Conservation (phyloP, 345 rosid species). For the Salix suchowensis region DNA sequence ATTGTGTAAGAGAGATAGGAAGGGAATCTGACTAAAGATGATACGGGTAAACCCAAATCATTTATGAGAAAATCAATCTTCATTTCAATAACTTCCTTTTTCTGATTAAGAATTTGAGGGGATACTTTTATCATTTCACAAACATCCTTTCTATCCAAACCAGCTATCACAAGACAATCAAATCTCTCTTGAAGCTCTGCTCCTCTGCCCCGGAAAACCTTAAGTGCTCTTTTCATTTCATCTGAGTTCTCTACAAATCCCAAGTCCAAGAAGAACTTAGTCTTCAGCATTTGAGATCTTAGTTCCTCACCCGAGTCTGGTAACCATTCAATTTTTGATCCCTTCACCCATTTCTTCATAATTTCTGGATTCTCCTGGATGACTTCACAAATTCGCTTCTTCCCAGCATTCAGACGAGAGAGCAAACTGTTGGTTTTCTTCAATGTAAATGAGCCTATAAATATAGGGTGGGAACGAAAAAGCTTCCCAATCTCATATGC, state of each 20-base stretch:
- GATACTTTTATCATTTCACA: conserved; percentile 44
- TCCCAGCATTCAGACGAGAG: conserved; percentile 46
- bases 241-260: conserved; percentile 46
- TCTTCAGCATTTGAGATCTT: conserved; percentile 41
- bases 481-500: conserved; percentile 43
- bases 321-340: conserved; percentile 35
- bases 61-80: conserved; percentile 43
- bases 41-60: conserved; percentile 51
- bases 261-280: conserved; percentile 47
- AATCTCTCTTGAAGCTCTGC: conserved; percentile 68
- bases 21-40: conserved; percentile 46
- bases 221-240: conserved; percentile 39
- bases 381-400: conserved; percentile 40
- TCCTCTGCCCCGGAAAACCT: conserved; percentile 60
- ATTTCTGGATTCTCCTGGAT: conserved; percentile 54
- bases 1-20: conserved; percentile 43
- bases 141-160: conserved; percentile 11
- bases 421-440: conserved; percentile 52
- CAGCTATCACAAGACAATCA: conserved; percentile 58
- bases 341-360: conserved; percentile 46
- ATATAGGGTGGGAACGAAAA: conserved; percentile 34
- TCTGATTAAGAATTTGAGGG: conserved; percentile 61
- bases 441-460: conserved; percentile 50
- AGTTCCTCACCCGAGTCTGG: conserved; percentile 27
- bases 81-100: conserved; percentile 40